Evolutionary conservation across 2,329 filamentous ascomycete genomes (phyloP), one percentile per base, ranked within the genome.

Genomic region (Aureobasidium pullulans): DNA sequence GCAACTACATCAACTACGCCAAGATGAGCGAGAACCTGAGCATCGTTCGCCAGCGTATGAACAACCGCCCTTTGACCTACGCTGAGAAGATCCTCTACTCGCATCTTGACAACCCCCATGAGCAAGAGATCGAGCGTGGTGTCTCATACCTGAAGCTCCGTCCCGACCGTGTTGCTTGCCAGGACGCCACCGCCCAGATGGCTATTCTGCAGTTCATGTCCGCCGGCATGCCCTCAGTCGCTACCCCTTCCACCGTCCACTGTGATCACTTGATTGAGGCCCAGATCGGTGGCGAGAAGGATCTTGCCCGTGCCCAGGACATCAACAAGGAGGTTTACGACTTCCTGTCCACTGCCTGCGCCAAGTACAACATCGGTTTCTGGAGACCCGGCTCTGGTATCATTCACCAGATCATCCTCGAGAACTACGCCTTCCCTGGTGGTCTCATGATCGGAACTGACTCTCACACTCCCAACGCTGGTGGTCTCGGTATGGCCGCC

Each of bases 251-350:
- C 69, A 97, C 93, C 52, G 93, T 99, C 64, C 94, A 99, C 85
- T 97, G 94, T 75, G 94, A 99, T 77, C 94, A 99, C 80, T 85
- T 99, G 83, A 99, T 99, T 76, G 93, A 97, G 83, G 94, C 93
- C 63, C 93, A 97, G 79, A 74, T 93, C 70, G 94, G 94, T 73
- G 92, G 92, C 69, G 85, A 82, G 65, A 94, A 96, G 85, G 94
- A 99, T 88, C 81, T 97, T 76, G 88, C 84, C 63, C 86, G 93
- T 71, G 94, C 94, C 69, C 81, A 93, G 71, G 84, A 86, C 68
- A 96, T 96, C 80, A 97, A 97, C 87, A 96, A 95, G 84, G 93
- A 97, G 78, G 94, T 99, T 68, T 99, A 97, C 80, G 89, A 97
- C 79, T 99, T 99, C 84, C 80, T 99, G 73, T 84, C 91, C 63